Base-by-base conservation (phyloP, 140 eudicot genomes). In the Bidens hawaiensis region DNA sequence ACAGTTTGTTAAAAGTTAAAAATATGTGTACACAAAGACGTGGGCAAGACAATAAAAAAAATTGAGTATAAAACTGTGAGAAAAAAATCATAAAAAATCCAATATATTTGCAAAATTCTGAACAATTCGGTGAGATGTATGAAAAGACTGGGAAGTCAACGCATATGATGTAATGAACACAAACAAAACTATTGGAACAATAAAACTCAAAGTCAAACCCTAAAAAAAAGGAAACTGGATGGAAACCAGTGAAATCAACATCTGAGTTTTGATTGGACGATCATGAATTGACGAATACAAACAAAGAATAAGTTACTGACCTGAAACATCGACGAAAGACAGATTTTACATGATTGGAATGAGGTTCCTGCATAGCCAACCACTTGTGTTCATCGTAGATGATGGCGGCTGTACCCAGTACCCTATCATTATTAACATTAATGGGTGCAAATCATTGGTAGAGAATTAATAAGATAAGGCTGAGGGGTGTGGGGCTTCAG, bases 211-310 rank as follows among this genome's bases (percentile, higher is more conserved):
- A 36, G 36, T 25, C 62, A 22, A 21, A 22, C n/a, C 8, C 13
- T 5, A 12, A 15, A 11, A 15, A 11, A 28, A 57, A 40, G 7
- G 41, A 53, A 67, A 67, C 17, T 6, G 11, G 33, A 40, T 53
- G 4, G 33, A 38, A 53, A 40, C 8, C 55, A 53, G 16, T 42
- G 33, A 13, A 55, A 55, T 56, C 57, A 68, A 68, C 40, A 55
- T 42, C 45, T 12, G 57, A 28, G 65, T 16, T 68, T 55, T 68
- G 0, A 26, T 68, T 55, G 65, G 64, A 55, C n/a, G 16, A 67
- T 54, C 4, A 38, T 9, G 13, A 24, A 23, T 53, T 53, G 5
- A 31, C 40, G 16, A 63, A 16, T 25, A 9, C 7, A 30, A 17
- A 17, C 15, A 38, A 54, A 38, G 14, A 8, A 18, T 8, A 38